These are phyloP conservation scores for Endocalyx cinctus DNA, from an alignment of 2,329 filamentous ascomycete species.

Conservation along the genomic window DNA sequence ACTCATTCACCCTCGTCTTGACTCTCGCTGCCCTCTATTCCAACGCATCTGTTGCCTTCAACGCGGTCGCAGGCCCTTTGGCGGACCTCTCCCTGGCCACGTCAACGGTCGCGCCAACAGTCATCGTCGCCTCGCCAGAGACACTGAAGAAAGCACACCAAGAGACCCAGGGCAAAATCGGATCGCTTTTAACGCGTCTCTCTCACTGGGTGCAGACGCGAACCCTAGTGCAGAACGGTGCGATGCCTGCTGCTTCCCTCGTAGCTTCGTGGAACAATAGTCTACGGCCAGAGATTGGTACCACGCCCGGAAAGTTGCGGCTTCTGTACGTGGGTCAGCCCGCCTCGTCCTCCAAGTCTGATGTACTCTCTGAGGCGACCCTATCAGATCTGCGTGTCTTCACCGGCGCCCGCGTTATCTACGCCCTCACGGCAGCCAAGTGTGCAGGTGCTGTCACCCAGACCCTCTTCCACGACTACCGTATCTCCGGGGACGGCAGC, in stretches of 20 bases:
- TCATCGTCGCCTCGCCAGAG: constrained; percentile 73
- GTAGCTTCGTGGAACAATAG: constrained; percentile 59
- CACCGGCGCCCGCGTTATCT: constrained; percentile 74
- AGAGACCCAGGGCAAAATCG: constrained; percentile 54
- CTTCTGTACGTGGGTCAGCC: constrained; percentile 76
- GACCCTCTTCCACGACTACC: constrained; percentile 83
- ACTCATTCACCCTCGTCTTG: constrained; percentile 73
- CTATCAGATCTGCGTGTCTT: constrained; percentile 80
- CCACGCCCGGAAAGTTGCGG: constrained; percentile 68
- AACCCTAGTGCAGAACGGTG: constrained; percentile 63
- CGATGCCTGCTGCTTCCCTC: constrained; percentile 64
- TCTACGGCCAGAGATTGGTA: constrained; percentile 54
- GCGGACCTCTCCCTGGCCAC: constrained; percentile 70
- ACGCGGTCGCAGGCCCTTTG: constrained; percentile 73
- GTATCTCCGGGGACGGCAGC: constrained; percentile 42
- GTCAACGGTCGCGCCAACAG: constrained; percentile 71
- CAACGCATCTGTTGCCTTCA: constrained; percentile 82
- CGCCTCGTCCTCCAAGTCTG: constrained; percentile 24
- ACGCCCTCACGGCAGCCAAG: constrained; percentile 74
- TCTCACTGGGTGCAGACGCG: constrained; percentile 70
- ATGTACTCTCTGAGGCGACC: constrained; percentile 58
- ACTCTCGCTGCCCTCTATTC: constrained; percentile 79
- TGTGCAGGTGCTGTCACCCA: constrained; percentile 91
- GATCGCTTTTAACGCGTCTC: constrained; percentile 59
- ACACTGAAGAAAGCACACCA: constrained; percentile 66